Evolutionary conservation across 352 stramenopile species (phyloP).

Genomic region (Phytopythium mirpurense): DNA sequence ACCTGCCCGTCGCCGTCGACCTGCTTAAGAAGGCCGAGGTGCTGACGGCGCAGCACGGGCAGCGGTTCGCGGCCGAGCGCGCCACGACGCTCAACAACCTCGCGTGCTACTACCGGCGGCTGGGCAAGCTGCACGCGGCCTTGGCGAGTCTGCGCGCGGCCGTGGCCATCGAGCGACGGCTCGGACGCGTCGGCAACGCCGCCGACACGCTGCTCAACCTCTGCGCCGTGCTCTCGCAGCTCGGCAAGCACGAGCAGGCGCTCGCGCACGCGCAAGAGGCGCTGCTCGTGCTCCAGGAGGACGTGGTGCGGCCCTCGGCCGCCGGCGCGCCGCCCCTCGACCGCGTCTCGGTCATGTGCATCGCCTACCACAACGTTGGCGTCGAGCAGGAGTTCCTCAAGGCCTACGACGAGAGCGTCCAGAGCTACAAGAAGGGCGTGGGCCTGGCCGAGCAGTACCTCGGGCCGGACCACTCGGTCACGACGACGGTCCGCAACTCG

Average conservation of each 20-base stretch:
- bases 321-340: conserved; percentile 36
- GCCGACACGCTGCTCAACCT: conserved; percentile 93
- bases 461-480: conserved; percentile 83
- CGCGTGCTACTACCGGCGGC: conserved; percentile 89
- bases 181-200: conserved; percentile 70
- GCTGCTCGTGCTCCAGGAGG: conserved; percentile 87
- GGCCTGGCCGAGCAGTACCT: conserved; percentile 88
- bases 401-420: conserved; percentile 73
- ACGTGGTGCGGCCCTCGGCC: conserved; percentile 50
- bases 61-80: conserved; percentile 33
- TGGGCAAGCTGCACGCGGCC: conserved; percentile 87
- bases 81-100: conserved; percentile 94
- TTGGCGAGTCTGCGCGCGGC: conserved; percentile 90
- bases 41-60: conserved; percentile 74
- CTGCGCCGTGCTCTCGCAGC: conserved; percentile 89
- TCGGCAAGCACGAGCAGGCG: conserved; percentile 79
- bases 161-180: conserved; percentile 77
- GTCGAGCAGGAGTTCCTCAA: conserved; percentile 94
- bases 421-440: conserved; percentile 91
- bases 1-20: conserved; percentile 89
- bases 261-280: conserved; percentile 86
- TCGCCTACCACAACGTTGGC: conserved; percentile 94
- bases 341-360: conserved; percentile 89
- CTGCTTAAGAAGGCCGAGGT: conserved; percentile 93
- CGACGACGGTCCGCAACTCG: conserved; percentile 87